These are phyloP conservation scores for Eutrema japonicum DNA, from an alignment of 345 rosid species.

Conservation along the genomic window DNA sequence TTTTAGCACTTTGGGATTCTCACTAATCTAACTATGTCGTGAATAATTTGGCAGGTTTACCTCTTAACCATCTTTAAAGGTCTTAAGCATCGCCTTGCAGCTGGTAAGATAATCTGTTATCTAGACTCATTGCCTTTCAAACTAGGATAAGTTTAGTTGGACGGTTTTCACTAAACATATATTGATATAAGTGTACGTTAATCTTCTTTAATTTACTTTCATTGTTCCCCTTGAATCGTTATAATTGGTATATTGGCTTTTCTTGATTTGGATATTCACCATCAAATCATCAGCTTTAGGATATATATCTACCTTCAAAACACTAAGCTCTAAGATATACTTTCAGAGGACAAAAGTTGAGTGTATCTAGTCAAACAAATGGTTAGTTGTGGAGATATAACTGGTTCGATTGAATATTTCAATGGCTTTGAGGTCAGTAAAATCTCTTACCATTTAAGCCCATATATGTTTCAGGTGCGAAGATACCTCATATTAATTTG, in stretches of 20 bases:
- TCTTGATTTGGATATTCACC: not conserved
- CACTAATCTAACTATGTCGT: conserved; percentile 10
- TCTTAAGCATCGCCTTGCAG: conserved; percentile 94
- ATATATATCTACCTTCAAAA: not conserved
- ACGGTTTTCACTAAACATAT: not conserved
- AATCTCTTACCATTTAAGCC: conserved; percentile 15
- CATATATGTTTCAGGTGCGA: conserved; percentile 62
- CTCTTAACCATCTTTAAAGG: conserved; percentile 78
- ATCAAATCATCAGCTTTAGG: not conserved
- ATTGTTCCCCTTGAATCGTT: not conserved
- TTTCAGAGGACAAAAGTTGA: not conserved
- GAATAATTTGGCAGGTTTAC: conserved; percentile 68
- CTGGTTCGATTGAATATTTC: conserved; percentile 4
- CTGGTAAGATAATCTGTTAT: conserved; percentile 55
- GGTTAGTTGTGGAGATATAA: conserved; percentile 9
- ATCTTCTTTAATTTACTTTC: not conserved
- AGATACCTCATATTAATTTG: conserved; percentile 70
- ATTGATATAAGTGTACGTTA: not conserved
- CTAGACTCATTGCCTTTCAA: not conserved
- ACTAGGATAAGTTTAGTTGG: no score
- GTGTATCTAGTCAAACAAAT: not conserved
- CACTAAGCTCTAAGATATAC: not conserved
- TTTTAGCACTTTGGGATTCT: conserved; percentile 2
- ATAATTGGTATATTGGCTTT: not conserved
- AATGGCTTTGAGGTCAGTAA: conserved; percentile 6